phyloP scores from a whole-genome alignment of 768 basidiomycete genomes.

The Harrya chromipes region DNA sequence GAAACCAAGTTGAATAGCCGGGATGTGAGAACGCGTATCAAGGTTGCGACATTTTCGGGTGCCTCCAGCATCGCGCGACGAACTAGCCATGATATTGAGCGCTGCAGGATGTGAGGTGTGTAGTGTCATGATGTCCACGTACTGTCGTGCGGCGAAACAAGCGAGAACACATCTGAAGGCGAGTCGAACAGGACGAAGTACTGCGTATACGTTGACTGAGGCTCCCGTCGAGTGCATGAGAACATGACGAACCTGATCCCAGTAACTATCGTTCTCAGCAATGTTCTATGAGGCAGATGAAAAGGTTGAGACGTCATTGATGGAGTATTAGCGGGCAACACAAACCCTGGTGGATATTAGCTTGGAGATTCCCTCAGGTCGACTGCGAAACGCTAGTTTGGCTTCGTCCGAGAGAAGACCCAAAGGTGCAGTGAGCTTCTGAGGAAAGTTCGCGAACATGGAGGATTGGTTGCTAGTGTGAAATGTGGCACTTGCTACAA shows the following conservation, averaged over 20 bases:
- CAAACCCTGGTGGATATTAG: constrained; percentile 71
- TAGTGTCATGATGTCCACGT: constrained; percentile 30
- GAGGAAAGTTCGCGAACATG: constrained; percentile 73
- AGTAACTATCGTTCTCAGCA: constrained; percentile 71
- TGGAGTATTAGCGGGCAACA: not conserved
- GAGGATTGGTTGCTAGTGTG: not conserved
- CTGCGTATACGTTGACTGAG: constrained; percentile 36
- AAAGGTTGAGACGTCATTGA: constrained; percentile 2
- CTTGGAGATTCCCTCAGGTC: constrained; percentile 75
- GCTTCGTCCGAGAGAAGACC: constrained; percentile 82
- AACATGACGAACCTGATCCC: constrained; percentile 70
- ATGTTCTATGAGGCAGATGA: constrained; percentile 55
- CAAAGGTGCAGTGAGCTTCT: constrained; percentile 70
- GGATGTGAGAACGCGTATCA: constrained; percentile 66
- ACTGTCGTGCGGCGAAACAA: constrained; percentile 86
- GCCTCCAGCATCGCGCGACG: constrained; percentile 77
- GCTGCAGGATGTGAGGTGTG: not conserved
- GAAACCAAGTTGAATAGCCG: constrained; percentile 73
- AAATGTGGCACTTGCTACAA: too few species aligned
- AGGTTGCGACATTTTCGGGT: constrained; percentile 83
- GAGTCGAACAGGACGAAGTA: constrained; percentile 86
- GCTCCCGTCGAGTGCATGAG: not conserved
- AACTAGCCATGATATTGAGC: constrained; percentile 44
- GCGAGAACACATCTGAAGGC: constrained; percentile 85
- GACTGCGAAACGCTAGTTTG: constrained; percentile 85